phyloP scores from a whole-genome alignment of 2,329 filamentous ascomycete genomes.

The Arachnopeziza araneosa region DNA sequence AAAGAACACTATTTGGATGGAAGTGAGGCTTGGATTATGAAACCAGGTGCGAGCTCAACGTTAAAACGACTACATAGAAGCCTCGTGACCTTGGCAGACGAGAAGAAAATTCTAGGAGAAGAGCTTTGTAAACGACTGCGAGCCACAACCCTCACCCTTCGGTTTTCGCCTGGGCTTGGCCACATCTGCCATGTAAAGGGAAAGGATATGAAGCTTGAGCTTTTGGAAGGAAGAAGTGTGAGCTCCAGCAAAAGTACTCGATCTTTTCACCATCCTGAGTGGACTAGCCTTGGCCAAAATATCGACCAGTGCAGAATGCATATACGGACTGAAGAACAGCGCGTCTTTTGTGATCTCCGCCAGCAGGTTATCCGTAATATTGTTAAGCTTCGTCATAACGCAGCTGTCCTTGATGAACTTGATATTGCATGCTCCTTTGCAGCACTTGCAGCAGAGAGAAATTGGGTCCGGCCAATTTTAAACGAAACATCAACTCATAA shows the following conservation, averaged over 20 bases:
- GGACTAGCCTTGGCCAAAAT: constrained; percentile 73
- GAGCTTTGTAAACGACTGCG: constrained; percentile 55
- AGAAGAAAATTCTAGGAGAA: constrained; percentile 56
- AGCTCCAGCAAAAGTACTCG: constrained; percentile 78
- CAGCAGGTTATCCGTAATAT: constrained; percentile 74
- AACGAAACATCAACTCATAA: constrained; percentile 61
- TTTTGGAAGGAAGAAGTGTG: constrained; percentile 43
- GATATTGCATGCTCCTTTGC: constrained; percentile 88
- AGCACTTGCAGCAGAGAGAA: constrained; percentile 66
- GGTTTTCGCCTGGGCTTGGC: constrained; percentile 81
- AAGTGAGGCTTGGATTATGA: constrained; percentile 60
- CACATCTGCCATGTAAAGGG: constrained; percentile 90
- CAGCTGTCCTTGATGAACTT: constrained; percentile 85
- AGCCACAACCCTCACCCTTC: constrained; percentile 65
- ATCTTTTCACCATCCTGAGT: constrained; percentile 77
- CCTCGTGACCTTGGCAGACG: constrained; percentile 52
- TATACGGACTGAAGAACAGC: constrained; percentile 79
- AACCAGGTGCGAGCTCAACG: constrained; percentile 58
- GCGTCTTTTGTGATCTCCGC: constrained; percentile 70
- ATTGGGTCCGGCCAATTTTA: constrained; percentile 67
- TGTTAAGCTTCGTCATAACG: constrained; percentile 81
- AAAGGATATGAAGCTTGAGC: constrained; percentile 50
- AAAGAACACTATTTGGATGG: constrained; percentile 56
- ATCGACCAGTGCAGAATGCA: constrained; percentile 73
- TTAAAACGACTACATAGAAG: constrained; percentile 64